Evolutionary conservation across 345 rosid genomes (phyloP), one percentile per base, ranked within the genome.

Genomic region (Eucalyptus sp.): DNA sequence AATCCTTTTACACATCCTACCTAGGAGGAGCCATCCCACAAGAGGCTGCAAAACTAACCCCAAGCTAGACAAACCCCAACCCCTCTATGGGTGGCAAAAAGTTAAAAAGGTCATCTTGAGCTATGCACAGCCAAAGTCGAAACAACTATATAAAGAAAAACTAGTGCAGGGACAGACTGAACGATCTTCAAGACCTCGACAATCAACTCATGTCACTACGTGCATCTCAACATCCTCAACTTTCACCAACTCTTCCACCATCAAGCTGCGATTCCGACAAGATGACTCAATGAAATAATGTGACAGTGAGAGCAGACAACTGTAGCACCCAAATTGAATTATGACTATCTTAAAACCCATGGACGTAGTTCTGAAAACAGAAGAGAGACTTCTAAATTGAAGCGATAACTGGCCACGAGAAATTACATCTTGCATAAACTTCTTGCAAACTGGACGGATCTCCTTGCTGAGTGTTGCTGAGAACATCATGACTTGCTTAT

Each of bases 391-490:
- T 76, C 83, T 76, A 76, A 76, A 76, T 76, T 37, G 83, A 76
- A 76, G 83, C 48, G 48, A 76, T 76, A 76, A 76, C 83, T 94
- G 98, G 93, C 93, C 89, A 91, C 90, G 92, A 89, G 91, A 94
- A 94, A 96, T 98, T 98, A 98, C 99, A 97, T 98, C 99, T 97
- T 97, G 99, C 99, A 98, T 98, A 87, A 98, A 98, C 87, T 97
- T 98, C 94, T 98, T 98, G 99, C 99, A 98, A 93, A 98, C 98
- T 2, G 99, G 99, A 90, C 99, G 99, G 87, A 98, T 98, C 91
- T 98, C 99, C 92, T 98, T 98, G 99, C 99, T 98, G 91, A 98
- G 99, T 1, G 99, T 98, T 31, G 99, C 99, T 86, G 99, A 98
- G 90, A 98, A 98, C 99, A 98, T 98, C 99, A 98, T 98, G 33